These are phyloP conservation scores for Entomortierella beljakovae DNA, from an alignment of 192 early-diverging fungal genomes.

Conservation along the genomic window DNA sequence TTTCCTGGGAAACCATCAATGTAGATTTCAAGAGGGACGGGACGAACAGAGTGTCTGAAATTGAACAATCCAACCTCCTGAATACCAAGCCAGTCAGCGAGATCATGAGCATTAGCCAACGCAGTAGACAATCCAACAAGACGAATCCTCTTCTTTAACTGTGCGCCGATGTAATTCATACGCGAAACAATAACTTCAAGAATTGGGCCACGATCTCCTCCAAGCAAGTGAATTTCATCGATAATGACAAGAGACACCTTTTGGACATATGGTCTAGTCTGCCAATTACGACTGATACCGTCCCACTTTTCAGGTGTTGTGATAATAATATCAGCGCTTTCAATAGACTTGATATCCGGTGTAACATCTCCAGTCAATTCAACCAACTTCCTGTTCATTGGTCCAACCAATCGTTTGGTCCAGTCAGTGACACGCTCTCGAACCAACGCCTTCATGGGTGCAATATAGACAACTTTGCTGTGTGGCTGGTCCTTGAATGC, in stretches of 20 bases:
- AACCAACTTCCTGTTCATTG: conserved; percentile 87
- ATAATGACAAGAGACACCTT: conserved; percentile 93
- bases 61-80: conserved; percentile 90
- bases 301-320: conserved; percentile 99
- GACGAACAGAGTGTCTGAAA: conserved; percentile 96
- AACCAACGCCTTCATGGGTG: conserved; percentile 98
- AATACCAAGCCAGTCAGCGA: conserved; percentile 98
- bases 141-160: conserved; percentile 80
- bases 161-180: conserved; percentile 95
- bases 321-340: conserved; percentile 95
- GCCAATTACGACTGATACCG: conserved; percentile 94
- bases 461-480: conserved; percentile 96
- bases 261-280: conserved; percentile 89
- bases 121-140: conserved; percentile 97
- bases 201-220: conserved; percentile 96
- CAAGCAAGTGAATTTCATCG: conserved; percentile 98
- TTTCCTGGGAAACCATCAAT: conserved; percentile 98
- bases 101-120: conserved; percentile 94
- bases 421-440: conserved; percentile 94
- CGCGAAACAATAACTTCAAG: conserved; percentile 98
- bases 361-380: conserved; percentile 97
- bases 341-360: conserved; percentile 88
- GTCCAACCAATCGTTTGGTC: conserved; percentile 72
- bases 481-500: conserved; percentile 86
- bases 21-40: conserved; percentile 96